Conservation (phyloP, 116 monocot genomes). For the Dioscorea cayenensis region DNA sequence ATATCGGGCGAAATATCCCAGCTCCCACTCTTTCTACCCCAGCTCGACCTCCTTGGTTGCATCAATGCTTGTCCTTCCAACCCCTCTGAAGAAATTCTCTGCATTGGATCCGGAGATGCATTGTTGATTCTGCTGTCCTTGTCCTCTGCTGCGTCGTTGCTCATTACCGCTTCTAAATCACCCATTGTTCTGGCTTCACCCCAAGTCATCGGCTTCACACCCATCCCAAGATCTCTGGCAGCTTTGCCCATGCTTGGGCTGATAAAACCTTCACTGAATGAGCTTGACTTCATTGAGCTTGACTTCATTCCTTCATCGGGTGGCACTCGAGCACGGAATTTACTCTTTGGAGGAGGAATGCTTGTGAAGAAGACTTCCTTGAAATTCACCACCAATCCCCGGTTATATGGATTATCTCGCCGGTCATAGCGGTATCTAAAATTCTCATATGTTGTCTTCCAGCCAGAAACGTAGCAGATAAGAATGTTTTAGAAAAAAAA, state of each 20-base stretch:
- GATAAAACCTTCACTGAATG: conserved; percentile 30
- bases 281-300: conserved; percentile 10
- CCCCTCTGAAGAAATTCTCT: conserved; percentile 7
- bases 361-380: conserved; percentile 65
- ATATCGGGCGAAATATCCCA: conserved; percentile 33
- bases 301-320: conserved; percentile 16
- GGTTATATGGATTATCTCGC: conserved; percentile 67
- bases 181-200: conserved; percentile 23
- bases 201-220: conserved; percentile 56
- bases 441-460: conserved; percentile 89
- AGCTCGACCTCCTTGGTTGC: conserved; percentile 35
- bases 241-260: conserved; percentile 63
- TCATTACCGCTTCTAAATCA: conserved; percentile 41
- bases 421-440: conserved; percentile 82
- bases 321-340: conserved; percentile 44
- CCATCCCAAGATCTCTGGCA: conserved; percentile 51
- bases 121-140: conserved; percentile 35
- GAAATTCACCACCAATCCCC: conserved; percentile 53
- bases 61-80: not conserved
- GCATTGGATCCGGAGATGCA: conserved; percentile 18
- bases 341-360: conserved; percentile 67
- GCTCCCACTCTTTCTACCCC: conserved; percentile 32
- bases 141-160: conserved; percentile 17
- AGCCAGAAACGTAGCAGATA: not conserved
- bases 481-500: not conserved